Conservation (phyloP, 805 yeast species). For the Candida maesae region DNA sequence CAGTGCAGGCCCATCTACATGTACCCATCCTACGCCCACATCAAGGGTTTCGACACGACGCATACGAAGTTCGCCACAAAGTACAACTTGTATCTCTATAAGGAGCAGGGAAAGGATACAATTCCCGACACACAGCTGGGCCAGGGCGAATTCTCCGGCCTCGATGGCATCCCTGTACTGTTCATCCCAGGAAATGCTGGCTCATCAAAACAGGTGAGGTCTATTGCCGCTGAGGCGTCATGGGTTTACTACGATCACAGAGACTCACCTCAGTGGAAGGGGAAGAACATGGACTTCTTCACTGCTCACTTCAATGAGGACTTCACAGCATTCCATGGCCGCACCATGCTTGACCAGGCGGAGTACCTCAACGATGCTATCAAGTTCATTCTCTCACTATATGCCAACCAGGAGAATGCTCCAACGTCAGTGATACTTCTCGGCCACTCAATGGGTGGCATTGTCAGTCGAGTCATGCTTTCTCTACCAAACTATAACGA, state of each 20-base stretch:
- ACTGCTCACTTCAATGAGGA: slow-evolving; percentile 95
- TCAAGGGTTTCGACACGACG: slow-evolving; percentile 66
- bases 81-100: slow-evolving; percentile 77
- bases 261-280: slow-evolving; percentile 20
- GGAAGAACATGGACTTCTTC: slow-evolving; percentile 71
- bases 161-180: slow-evolving; percentile 77
- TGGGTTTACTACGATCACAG: slow-evolving; percentile 38
- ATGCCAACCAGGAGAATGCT: slow-evolving; percentile 34
- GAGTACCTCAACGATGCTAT: slow-evolving; percentile 90
- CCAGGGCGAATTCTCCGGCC: slow-evolving; percentile 27
- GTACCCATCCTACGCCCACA: slow-evolving; percentile 80
- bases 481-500: slow-evolving; percentile 71
- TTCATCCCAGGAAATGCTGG: slow-evolving; percentile 99
- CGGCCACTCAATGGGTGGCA: slow-evolving; percentile 98
- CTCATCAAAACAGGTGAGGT: slow-evolving; percentile 81
- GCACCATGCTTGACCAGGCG: slow-evolving; percentile 90
- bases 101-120: slow-evolving; percentile 73
- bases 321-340: slow-evolving; percentile 92
- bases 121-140: slow-evolving; percentile 39
- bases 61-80: slow-evolving; percentile 72
- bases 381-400: slow-evolving; percentile 65
- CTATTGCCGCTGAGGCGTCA: slow-evolving; percentile 84
- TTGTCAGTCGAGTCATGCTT: slow-evolving; percentile 82
- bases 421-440: slow-evolving; percentile 74
- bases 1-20: slow-evolving; percentile 68